phyloP scores from a whole-genome alignment of 2,329 filamentous ascomycete species.

The Cercospora canescens region DNA sequence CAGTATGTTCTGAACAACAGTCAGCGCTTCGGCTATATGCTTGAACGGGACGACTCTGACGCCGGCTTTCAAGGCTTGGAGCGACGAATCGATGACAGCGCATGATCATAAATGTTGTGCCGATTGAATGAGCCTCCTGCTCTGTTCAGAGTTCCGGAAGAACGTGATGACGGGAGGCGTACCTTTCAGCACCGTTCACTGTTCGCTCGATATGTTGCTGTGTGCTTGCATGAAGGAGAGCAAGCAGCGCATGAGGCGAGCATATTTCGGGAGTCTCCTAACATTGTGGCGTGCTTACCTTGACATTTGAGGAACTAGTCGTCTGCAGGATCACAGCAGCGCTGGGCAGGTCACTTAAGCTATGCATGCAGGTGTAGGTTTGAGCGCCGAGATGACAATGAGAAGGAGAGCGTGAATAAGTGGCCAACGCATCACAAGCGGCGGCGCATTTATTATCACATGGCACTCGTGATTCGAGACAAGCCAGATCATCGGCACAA shows the following conservation, averaged over 20 bases:
- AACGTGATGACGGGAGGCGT: not conserved
- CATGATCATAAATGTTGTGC: not conserved
- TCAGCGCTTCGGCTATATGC: slow-evolving; percentile 39
- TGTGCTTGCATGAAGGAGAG: not conserved
- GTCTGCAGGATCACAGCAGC: too few species aligned
- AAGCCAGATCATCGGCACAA: not conserved
- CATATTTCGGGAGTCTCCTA: not conserved
- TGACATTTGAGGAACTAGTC: not conserved
- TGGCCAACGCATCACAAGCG: too few species aligned
- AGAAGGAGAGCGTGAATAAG: too few species aligned
- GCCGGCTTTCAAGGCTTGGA: slow-evolving; percentile 28
- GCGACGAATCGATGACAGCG: not conserved
- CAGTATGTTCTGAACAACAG: slow-evolving; percentile 42
- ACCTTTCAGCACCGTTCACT: not conserved
- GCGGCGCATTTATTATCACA: too few species aligned
- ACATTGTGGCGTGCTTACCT: not conserved
- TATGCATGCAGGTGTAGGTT: too few species aligned
- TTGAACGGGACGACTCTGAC: slow-evolving; percentile 42
- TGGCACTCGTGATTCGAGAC: not conserved
- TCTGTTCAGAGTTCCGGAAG: not conserved
- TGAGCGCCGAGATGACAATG: too few species aligned
- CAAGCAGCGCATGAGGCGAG: not conserved
- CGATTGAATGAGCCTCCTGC: not conserved
- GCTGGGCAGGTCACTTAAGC: too few species aligned
- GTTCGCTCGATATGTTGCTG: not conserved